Evolutionary conservation across 768 basidiomycete genomes (phyloP), one percentile per base, ranked within the genome.

Genomic region (Suillus subalutaceus): DNA sequence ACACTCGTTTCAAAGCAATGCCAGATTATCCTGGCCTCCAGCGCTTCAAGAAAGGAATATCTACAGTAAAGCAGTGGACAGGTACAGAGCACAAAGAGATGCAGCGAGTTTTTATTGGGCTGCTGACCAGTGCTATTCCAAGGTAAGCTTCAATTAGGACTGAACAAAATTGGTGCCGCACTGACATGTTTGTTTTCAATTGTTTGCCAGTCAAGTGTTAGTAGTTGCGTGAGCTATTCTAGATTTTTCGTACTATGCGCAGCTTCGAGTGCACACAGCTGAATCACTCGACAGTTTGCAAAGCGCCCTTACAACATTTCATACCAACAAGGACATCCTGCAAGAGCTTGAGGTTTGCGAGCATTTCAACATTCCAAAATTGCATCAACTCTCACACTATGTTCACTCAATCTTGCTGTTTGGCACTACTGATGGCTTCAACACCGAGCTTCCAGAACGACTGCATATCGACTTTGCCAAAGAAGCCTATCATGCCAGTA

Each of bases 81-180:
- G 83, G 83, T 4, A 75, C 69, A 0, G 81, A 86, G 67, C 74
- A 79, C 63, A 80, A 81, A 57, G 70, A 67, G 16, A 79, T 82
- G 75, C 72, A 79, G 57, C 72, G 75, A 43, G 73, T 79, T 6
- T 79, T 81, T 59, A 30, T 79, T 5, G 75, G 70, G 0, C 70
- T 77, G 1, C 26, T 83, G 0, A 72, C 75, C 3, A 75, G 75
- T 15, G 66, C 18, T 35, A 65, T 65, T 12, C 58, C 59, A 43
- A 72, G 76, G 2, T 56, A 58, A 2, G 67, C 71, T 6, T 43
- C 13, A 26, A 26, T 26, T 26, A 26, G 26, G 26, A 26, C 26
- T 26, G 26, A 26, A 26, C 26, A 26, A 26, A 26, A 26, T 26
- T 26, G 26, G 26, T 26, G 26, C 26, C 2, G 26, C 26, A 26